Evolutionary conservation across 768 basidiomycete species (phyloP).

Genomic region (Gyrodon lividus): DNA sequence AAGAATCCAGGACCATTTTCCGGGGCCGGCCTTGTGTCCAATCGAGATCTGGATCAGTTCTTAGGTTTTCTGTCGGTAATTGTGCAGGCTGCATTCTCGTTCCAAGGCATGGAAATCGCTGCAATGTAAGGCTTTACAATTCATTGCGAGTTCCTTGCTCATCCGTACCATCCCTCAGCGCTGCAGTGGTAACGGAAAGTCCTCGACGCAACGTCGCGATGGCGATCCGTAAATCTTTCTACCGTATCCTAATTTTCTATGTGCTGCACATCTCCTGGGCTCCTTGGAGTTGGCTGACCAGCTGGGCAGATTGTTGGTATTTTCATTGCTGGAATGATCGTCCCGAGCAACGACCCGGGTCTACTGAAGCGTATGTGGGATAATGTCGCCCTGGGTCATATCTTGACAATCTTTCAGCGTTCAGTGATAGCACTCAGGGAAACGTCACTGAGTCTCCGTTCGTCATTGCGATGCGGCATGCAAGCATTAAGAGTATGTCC

Average conservation of each 20-base stretch:
- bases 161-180: conserved; percentile 36
- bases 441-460: conserved; percentile 77
- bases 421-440: conserved; percentile 39
- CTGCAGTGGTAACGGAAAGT: conserved; percentile 75
- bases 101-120: conserved; percentile 74
- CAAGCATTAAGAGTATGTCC: conserved; percentile 58
- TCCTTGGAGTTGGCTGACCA: background rate
- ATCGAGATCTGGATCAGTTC: conserved; percentile 39
- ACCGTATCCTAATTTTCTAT: conserved; percentile 78
- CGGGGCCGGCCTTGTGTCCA: conserved; percentile 30
- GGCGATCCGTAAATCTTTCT: conserved; percentile 75
- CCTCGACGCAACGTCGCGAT: conserved; percentile 77
- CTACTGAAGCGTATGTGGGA: conserved; percentile 41
- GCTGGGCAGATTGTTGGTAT: conserved; percentile 57
- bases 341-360: conserved; percentile 56
- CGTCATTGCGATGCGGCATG: conserved; percentile 72
- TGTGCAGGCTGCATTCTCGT: conserved; percentile 67
- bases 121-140: conserved; percentile 50
- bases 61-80: conserved; percentile 41
- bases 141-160: conserved; percentile 1
- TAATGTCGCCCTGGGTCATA: conserved; percentile 21
- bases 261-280: conserved; percentile 30
- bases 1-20: conserved; percentile 58
- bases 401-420: conserved; percentile 38
- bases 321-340: conserved; percentile 70